These are phyloP conservation scores for Fragaria ananassa DNA, from an alignment of 306 rosid species.

Conservation along the genomic window DNA sequence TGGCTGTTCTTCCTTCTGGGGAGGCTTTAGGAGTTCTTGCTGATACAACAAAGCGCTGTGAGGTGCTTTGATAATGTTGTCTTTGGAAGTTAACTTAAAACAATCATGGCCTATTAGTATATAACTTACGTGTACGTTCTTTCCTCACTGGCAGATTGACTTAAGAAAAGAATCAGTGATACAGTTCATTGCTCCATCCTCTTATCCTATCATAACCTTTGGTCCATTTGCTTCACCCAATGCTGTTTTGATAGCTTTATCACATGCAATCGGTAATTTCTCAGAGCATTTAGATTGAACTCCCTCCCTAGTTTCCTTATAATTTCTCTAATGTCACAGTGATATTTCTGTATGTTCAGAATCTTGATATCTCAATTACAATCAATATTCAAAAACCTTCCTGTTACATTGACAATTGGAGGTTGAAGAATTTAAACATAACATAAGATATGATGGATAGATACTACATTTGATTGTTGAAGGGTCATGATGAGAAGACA, in stretches of 20 bases:
- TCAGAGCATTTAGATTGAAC: not conserved
- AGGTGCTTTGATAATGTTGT: conserved; percentile 52
- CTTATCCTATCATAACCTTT: conserved; percentile 78
- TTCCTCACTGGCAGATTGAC: conserved; percentile 65
- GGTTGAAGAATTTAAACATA: too few species aligned
- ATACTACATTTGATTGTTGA: too few species aligned
- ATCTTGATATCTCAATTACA: not conserved
- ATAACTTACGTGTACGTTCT: conserved; percentile 14
- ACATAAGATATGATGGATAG: too few species aligned
- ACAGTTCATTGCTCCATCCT: conserved; percentile 59
- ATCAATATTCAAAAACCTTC: not conserved
- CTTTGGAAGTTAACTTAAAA: conserved; percentile 18
- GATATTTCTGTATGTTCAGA: not conserved
- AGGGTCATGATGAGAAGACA: not conserved
- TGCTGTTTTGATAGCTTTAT: conserved; percentile 62
- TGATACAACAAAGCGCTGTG: conserved; percentile 85
- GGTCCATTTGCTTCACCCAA: conserved; percentile 87
- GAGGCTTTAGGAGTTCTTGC: conserved; percentile 86
- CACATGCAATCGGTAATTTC: conserved; percentile 79
- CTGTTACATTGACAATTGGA: too few species aligned
- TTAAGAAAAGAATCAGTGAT: conserved; percentile 66
- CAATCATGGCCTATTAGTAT: conserved; percentile 11
- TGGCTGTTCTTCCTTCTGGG: conserved; percentile 86
- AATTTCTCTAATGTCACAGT: not conserved
- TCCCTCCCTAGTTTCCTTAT: not conserved